Evolutionary conservation across 2,329 filamentous ascomycete genomes (phyloP).

Genomic region (Periconia sp.): DNA sequence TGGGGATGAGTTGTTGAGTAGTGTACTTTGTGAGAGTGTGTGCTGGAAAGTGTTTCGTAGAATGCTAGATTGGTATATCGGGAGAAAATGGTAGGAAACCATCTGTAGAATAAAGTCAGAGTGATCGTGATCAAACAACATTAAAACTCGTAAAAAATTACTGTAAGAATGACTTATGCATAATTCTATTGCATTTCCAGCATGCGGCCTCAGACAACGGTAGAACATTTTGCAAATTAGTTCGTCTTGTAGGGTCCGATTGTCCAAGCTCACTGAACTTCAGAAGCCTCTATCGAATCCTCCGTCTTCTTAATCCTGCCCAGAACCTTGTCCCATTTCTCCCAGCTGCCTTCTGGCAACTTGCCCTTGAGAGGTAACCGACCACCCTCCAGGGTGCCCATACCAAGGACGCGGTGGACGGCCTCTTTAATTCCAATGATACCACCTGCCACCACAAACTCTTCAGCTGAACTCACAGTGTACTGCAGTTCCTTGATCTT

Average conservation of each 20-base stretch:
- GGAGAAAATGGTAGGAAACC: no score
- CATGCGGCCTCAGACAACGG: no score
- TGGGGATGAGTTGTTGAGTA: no score
- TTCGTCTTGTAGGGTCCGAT: not conserved
- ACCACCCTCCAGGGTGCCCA: constrained; percentile 62
- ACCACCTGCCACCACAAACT: constrained; percentile 62
- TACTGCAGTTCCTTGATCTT: constrained; percentile 62
- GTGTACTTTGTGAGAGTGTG: no score
- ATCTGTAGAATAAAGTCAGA: no score
- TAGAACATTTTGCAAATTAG: not conserved
- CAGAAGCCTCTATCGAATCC: constrained; percentile 29
- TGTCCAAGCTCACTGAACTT: constrained; percentile 11
- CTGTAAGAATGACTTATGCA: no score
- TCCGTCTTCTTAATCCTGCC: constrained; percentile 36
- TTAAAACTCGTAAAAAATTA: no score
- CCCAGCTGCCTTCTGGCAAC: constrained; percentile 62
- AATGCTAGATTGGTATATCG: no score
- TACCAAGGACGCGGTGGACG: constrained; percentile 58
- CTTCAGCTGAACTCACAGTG: constrained; percentile 62
- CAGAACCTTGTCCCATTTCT: constrained; percentile 37
- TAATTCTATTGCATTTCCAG: no score
- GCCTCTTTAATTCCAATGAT: constrained; percentile 69
- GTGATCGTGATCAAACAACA: no score
- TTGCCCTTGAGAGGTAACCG: constrained; percentile 61
- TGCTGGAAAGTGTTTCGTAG: no score